Evolutionary conservation across 768 basidiomycete species (phyloP), one percentile per base, ranked within the genome.

Genomic region (Hirschioporus abietinus): DNA sequence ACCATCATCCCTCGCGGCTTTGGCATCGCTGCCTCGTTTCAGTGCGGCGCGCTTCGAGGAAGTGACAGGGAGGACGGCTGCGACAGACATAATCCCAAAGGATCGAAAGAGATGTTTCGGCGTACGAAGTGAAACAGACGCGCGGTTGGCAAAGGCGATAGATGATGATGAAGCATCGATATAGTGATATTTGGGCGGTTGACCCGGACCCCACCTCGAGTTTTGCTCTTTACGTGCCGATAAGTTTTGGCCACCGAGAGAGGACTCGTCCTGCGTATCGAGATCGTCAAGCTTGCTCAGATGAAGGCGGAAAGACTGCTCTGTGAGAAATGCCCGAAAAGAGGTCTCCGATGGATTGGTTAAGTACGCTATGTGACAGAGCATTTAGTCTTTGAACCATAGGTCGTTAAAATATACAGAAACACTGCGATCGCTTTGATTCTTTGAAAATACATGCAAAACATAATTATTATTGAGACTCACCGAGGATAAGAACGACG

Each of bases 291-390:
- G 86, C 65, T 89, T 89, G 68, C 88, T 92, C 68, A 98, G 85
- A 76, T 98, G 95, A 65, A 93, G 92, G 64, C 96, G 92, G 76
- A 99, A 98, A 26, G 95, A 96, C 74, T 93, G 92, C 74, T 97
- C 95, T n/a, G 96, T 99, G 71, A 99, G 88, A 79, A 93, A 96
- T 23, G 94, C 83, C 64, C 96, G 88, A 78, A 99, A 98, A 7
- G 95, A 95, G 61, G 88, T 88, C 78, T 98, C 95, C 66, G 90
- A 88, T 25, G 96, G 96, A 77, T 98, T 99, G 35, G 95, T 93
- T 75, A 96, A 86, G 81, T 95, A 95, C 62, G 96, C 96, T 98
- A 80, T 59, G 68, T 60, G 67, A 64, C 70, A 67, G 61, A 67
- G 68, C 58, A 35, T 67, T 60, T 61, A 64, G 52, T 69, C 67